Conservation (phyloP, 805 yeast species). For the Metschnikowia gelsemii region DNA sequence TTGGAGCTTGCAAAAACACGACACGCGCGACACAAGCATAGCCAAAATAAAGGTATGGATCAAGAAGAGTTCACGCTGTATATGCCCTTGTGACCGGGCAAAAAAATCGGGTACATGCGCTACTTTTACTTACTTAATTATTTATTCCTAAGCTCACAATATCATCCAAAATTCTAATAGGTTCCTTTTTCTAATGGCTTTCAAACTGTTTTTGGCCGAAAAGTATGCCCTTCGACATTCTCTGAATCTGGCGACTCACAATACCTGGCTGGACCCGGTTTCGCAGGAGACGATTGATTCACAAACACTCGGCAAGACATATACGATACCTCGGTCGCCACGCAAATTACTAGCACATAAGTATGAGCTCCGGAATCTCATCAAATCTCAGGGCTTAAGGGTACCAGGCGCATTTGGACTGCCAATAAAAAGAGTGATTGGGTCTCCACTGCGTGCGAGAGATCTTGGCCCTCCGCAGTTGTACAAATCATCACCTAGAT, state of each 20-base stretch:
- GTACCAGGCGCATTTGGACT: constrained; percentile 10
- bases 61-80: not conserved
- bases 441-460: not conserved
- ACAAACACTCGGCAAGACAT: not conserved
- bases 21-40: too few relatives aligned
- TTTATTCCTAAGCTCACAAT: not conserved
- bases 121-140: not conserved
- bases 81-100: not conserved
- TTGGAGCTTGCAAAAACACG: not conserved
- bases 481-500: constrained; percentile 2
- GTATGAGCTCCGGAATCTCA: constrained; percentile 3
- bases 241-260: not conserved
- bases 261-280: not conserved
- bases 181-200: constrained; percentile 11
- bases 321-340: not conserved
- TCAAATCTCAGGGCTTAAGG: not conserved
- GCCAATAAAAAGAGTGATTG: constrained; percentile 9
- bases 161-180: not conserved
- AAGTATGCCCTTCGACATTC: constrained; percentile 17
- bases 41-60: not conserved
- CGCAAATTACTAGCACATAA: constrained; percentile 9
- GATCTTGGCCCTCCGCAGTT: not conserved
- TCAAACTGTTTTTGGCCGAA: constrained; percentile 17
- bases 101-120: not conserved
- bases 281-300: not conserved